phyloP scores from a whole-genome alignment of 306 rosid genomes.

The Malus orientalis region DNA sequence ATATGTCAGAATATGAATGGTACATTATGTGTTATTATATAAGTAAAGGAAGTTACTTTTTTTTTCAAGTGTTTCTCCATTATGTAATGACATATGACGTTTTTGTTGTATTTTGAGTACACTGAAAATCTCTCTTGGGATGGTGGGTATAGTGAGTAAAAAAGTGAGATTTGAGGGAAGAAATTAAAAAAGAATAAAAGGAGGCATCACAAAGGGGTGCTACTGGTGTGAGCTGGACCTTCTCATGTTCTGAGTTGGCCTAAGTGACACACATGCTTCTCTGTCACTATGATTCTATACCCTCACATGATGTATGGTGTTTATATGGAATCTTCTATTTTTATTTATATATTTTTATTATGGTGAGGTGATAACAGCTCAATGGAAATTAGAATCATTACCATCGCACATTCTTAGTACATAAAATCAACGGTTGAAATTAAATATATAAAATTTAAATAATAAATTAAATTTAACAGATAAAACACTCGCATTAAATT shows the following conservation, averaged over 20 bases:
- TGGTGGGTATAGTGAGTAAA: neutral
- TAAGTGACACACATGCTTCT: neutral
- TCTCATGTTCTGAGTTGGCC: neutral
- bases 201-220: slow-evolving; percentile 26
- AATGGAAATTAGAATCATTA: too few species aligned
- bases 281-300: neutral
- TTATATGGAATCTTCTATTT: neutral
- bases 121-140: rapidly evolving
- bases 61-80: too few species aligned
- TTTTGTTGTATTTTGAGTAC: too few species aligned
- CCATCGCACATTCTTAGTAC: too few species aligned
- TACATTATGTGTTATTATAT: too few species aligned
- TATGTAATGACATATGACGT: too few species aligned
- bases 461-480: too few species aligned
- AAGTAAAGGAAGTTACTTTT: rapidly evolving
- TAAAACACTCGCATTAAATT: too few species aligned
- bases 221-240: slow-evolving; percentile 20
- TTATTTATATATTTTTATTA: too few species aligned
- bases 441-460: too few species aligned
- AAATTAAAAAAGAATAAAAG: neutral
- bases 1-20: rapidly evolving
- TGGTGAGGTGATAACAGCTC: neutral
- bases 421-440: too few species aligned
- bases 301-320: neutral
- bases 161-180: neutral